Evolutionary conservation across 495 filamentous ascomycete genomes (phyloP), one percentile per base, ranked within the genome.

Genomic region (Pseudomonodictys pantanalensis): DNA sequence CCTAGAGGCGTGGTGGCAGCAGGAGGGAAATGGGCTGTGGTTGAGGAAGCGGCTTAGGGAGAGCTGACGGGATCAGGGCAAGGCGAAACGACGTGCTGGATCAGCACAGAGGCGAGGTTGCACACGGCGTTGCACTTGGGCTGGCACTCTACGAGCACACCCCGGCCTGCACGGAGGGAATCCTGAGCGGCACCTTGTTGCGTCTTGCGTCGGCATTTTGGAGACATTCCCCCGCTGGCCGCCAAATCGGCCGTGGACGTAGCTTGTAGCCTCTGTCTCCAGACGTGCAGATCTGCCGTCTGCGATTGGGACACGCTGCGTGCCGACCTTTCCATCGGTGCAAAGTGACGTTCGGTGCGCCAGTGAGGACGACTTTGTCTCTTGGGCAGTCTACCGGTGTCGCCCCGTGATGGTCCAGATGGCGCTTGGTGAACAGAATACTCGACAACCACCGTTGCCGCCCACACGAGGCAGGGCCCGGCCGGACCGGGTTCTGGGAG

Each of bases 171-270:
- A 54, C 10, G 29, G 17, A 5, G 18, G 9, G 6, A 22, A 35
- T 10, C 29, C 17, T 24, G 9, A 33, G 46, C 56, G 53, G 53
- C 56, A 35, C 38, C 26, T 23, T 11, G 43, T 46, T 49, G 50
- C 32, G 32, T 35, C 52, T 61, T 61, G 58, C 58, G 32, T 61
- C 58, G 58, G 58, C 58, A 61, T 41, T 51, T 17, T 30, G 38
- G 23, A 50, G 41, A 23, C 7, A n/a, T n/a, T n/a, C n/a, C 53
- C 41, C 30, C 49, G 35, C 39, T 23, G 41, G 41, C 22, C 41
- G 8, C 41, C 18, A 24, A 9, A 17, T 15, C 23, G 45, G 45
- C 23, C 45, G 24, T 24, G 17, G 25, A 24, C 3, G 17, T 18
- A 39, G 15, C 15, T 33, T 22, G 20, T 52, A 10, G 53, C 17